A percentile compares a stretch with the other conserved stretches of the same genome.
phyloP scores from a whole-genome alignment of 345 rosid genomes.

The Murraya koenigii region DNA sequence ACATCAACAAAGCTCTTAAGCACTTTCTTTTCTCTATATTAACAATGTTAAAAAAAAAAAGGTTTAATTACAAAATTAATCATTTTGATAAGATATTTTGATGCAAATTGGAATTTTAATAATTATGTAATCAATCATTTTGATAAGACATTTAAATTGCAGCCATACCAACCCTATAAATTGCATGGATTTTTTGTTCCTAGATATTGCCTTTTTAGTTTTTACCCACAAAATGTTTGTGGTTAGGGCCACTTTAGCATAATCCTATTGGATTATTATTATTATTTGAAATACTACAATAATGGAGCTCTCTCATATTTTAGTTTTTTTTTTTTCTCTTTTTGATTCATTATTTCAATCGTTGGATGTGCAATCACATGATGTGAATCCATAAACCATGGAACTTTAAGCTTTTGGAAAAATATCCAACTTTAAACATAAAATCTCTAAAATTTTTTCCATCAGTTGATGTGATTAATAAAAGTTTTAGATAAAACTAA shows the following conservation, averaged over 20 bases:
- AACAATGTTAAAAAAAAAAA: background rate
- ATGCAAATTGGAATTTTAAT: background rate
- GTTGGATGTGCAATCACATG: background rate
- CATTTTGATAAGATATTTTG: conserved; percentile 2
- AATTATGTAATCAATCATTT: background rate
- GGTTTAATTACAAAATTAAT: background rate
- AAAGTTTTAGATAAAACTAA: background rate
- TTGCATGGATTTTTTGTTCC: conserved; percentile 5
- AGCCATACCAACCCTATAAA: background rate
- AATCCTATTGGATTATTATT: too few species aligned
- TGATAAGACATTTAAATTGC: background rate
- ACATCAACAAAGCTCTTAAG: background rate
- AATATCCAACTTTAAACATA: background rate
- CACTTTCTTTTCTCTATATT: background rate
- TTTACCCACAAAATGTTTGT: too few species aligned
- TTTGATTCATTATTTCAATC: background rate
- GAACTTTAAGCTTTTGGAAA: background rate
- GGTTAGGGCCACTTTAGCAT: conserved; percentile 1
- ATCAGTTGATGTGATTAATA: background rate
- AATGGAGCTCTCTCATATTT: too few species aligned
- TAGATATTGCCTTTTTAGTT: background rate
- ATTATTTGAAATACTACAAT: too few species aligned
- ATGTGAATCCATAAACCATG: background rate
- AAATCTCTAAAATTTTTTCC: background rate
- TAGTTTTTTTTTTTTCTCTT: too few species aligned